A percentile compares a stretch with the other conserved stretches of the same genome.
Evolutionary conservation across 495 filamentous ascomycete genomes (phyloP).

Genomic region (Thozetella sp.): DNA sequence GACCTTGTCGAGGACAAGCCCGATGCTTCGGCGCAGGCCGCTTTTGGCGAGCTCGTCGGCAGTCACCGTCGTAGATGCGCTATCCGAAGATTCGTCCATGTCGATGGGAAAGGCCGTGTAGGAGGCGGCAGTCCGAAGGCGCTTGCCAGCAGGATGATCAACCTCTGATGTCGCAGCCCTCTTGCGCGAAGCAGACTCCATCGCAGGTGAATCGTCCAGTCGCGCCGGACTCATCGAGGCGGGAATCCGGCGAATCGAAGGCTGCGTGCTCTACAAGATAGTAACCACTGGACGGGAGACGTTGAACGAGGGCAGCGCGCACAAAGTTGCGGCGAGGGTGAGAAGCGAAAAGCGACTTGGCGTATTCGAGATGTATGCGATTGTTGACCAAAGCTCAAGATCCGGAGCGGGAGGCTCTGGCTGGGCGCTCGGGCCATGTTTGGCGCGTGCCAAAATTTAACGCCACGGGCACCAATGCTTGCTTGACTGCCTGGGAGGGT

Average conservation of each 20-base stretch:
- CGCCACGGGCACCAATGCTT: too few relatives aligned
- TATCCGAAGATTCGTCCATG: not conserved
- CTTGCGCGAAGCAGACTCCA: slow-evolving; percentile 25
- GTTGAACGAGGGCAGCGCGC: too few relatives aligned
- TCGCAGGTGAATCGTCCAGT: slow-evolving; percentile 9
- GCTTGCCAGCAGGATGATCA: slow-evolving; percentile 23
- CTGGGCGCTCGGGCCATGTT: not conserved
- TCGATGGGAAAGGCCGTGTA: slow-evolving; percentile 7
- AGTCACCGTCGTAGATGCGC: slow-evolving; percentile 8
- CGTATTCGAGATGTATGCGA: too few relatives aligned
- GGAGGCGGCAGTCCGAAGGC: slow-evolving; percentile 20
- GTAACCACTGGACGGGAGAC: too few relatives aligned
- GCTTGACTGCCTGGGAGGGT: too few relatives aligned
- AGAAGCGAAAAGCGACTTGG: too few relatives aligned
- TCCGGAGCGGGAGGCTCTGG: not conserved
- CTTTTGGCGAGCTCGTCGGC: slow-evolving; percentile 31
- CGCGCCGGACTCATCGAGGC: not conserved
- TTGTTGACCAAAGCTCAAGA: not conserved
- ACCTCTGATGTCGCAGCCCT: slow-evolving; percentile 18
- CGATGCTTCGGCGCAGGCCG: slow-evolving; percentile 39
- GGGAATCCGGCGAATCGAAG: too few relatives aligned
- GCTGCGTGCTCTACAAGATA: too few relatives aligned
- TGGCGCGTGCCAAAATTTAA: not conserved
- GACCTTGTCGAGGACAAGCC: slow-evolving; percentile 33
- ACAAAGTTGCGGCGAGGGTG: too few relatives aligned